A percentile compares a stretch with the other conserved stretches of the same genome.
These are phyloP conservation scores for Hippophae rhamnoides DNA, from an alignment of 306 rosid species.

Conservation along the genomic window DNA sequence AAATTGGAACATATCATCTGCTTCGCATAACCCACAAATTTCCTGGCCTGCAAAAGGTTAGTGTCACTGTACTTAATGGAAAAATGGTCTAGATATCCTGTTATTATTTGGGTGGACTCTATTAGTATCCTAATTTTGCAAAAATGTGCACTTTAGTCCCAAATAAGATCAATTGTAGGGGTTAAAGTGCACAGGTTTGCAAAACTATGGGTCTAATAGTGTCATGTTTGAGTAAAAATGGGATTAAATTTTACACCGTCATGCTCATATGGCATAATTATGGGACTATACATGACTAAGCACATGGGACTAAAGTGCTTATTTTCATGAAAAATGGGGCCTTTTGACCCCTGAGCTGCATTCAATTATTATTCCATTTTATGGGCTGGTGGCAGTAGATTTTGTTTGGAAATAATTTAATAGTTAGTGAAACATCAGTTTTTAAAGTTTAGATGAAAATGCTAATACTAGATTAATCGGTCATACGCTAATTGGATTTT, in stretches of 20 bases:
- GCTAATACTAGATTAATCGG: constrained; percentile 1
- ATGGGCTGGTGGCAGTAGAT: not conserved
- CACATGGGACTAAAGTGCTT: no score
- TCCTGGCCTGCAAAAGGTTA: constrained; percentile 52
- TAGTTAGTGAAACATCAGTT: not conserved
- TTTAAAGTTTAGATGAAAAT: not conserved
- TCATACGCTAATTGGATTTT: constrained; percentile 20
- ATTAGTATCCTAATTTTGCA: no score
- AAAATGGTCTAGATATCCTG: constrained; percentile 10
- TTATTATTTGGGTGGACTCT: not conserved
- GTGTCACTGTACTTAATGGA: not conserved
- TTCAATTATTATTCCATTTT: not conserved
- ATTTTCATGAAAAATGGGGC: no score
- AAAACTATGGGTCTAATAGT: no score
- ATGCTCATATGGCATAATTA: no score
- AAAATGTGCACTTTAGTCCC: no score
- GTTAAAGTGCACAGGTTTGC: no score
- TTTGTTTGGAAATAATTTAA: not conserved
- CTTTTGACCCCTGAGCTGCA: not conserved
- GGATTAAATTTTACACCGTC: no score
- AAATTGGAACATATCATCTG: constrained; percentile 57
- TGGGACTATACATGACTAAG: no score
- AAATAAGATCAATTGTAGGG: no score
- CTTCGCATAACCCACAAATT: constrained; percentile 65
- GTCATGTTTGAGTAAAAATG: no score